Evolutionary conservation across 1,284 basidiomycete species (phyloP).

Genomic region (Laetiporus sulphureus): DNA sequence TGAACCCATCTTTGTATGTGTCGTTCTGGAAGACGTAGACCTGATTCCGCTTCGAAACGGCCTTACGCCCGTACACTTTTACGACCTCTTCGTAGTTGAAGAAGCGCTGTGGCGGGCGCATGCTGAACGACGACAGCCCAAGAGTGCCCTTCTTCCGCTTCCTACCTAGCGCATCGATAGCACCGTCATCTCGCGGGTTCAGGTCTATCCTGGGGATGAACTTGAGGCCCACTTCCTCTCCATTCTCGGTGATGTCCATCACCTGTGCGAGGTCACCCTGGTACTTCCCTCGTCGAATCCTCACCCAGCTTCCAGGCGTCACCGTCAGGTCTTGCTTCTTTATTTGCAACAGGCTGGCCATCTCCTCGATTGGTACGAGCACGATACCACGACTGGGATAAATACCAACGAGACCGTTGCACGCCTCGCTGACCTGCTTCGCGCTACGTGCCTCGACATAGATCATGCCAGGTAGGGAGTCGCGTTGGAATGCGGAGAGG

Average conservation of each 20-base stretch:
- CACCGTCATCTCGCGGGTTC: conserved; percentile 76
- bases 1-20: conserved; percentile 91
- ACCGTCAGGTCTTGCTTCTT: conserved; percentile 91
- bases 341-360: conserved; percentile 94
- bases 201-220: conserved; percentile 97
- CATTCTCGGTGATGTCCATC: conserved; percentile 88
- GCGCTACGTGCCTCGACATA: conserved; percentile 92
- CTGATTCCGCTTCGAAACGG: conserved; percentile 67
- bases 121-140: conserved; percentile 35
- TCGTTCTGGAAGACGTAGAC: conserved; percentile 87
- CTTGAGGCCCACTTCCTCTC: conserved; percentile 89
- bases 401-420: conserved; percentile 88
- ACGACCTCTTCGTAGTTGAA: conserved; percentile 94
- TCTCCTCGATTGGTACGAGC: conserved; percentile 96
- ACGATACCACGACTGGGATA: conserved; percentile 78
- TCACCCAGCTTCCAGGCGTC: conserved; percentile 89
- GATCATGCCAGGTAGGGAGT: conserved; percentile 92
- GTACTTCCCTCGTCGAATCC: conserved; percentile 92
- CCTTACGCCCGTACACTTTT: conserved; percentile 78
- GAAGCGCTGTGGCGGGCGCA: conserved; percentile 86
- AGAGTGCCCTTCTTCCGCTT: conserved; percentile 65
- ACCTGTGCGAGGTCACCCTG: conserved; percentile 94
- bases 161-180: conserved; percentile 45
- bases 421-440: conserved; percentile 81
- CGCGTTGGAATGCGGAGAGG: conserved; percentile 90